Percentiles rank a stretch among this genome's conserved stretches.
Evolutionary conservation across 23 red algal genomes (phyloP).

Genomic region (Gracilaria domingensis): DNA sequence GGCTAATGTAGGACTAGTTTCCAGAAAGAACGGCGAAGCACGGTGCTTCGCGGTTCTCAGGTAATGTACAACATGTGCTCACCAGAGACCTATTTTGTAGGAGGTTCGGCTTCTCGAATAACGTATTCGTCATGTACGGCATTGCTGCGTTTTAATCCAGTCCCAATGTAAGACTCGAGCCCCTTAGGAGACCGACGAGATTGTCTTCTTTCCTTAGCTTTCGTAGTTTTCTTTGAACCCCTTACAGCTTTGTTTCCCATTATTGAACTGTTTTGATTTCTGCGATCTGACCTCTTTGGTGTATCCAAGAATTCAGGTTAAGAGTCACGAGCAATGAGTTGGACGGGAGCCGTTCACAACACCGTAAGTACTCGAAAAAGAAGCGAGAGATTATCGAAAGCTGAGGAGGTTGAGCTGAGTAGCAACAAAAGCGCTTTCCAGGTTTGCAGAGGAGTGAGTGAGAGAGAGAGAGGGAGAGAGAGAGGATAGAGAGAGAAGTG

Average conservation of each 20-base stretch:
- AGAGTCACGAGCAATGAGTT: no score
- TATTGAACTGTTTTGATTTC: neutral
- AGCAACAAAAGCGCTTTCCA: neutral
- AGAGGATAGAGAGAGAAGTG: no score
- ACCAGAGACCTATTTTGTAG: neutral
- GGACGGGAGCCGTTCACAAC: no score
- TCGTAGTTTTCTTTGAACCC: neutral
- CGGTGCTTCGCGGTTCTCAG: no score
- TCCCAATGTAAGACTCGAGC: slow-evolving; percentile 23
- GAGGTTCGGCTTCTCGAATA: neutral
- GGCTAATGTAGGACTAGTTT: no score
- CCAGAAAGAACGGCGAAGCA: no score
- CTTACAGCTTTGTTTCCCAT: neutral
- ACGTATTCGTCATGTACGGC: slow-evolving; percentile 12
- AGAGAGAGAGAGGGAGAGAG: no score
- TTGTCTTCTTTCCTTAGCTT: neutral
- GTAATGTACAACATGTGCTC: neutral
- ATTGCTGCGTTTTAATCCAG: slow-evolving; percentile 29
- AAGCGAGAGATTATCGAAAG: neutral
- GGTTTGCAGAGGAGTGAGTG: no score
- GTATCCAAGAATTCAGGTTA: neutral
- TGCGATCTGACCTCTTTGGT: neutral
- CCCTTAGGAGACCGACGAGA: neutral
- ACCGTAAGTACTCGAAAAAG: no score
- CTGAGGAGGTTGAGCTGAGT: neutral